Evolutionary conservation across 78 protist genomes (phyloP).

Genomic region (Dictyostelium firmibasis): DNA sequence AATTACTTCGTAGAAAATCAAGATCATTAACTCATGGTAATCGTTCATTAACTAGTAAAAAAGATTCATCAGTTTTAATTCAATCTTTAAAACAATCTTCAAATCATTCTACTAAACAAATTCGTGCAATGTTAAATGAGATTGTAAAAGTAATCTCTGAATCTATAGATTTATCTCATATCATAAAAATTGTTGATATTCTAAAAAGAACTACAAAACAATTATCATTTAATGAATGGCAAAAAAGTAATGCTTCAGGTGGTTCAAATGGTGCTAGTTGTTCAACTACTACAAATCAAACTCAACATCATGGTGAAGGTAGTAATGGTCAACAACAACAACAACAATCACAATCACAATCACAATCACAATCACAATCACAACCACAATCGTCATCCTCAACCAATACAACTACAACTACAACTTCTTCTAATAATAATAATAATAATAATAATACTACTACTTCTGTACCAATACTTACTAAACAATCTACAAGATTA

Average conservation of each 20-base stretch:
- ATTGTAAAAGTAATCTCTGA: constrained; percentile 19
- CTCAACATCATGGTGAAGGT: neutral
- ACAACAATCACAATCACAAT: neutral
- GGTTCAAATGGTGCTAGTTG: constrained; percentile 18
- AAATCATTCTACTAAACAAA: constrained; percentile 14
- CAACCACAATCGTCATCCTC: neutral
- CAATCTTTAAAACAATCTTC: constrained; percentile 18
- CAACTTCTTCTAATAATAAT: neutral
- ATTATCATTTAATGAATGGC: constrained; percentile 70
- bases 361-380: neutral
- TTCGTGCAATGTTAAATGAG: constrained; percentile 16
- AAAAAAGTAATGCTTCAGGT: neutral
- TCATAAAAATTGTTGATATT: neutral
- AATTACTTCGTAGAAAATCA: constrained; percentile 35
- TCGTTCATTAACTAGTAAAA: constrained; percentile 3
- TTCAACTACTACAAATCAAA: neutral
- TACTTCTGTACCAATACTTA: neutral
- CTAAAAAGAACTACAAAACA: constrained; percentile 32
- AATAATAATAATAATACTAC: neutral
- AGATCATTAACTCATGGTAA: constrained; percentile 68
- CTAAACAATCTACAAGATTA: constrained; percentile 18
- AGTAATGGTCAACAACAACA: neutral
- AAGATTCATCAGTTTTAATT: constrained; percentile 42
- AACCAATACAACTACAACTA: neutral
- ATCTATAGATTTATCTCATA: neutral